A percentile compares a stretch with the other conserved stretches of the same genome.
phyloP scores from a whole-genome alignment of 306 rosid species.

The Gleditsia sinensis region DNA sequence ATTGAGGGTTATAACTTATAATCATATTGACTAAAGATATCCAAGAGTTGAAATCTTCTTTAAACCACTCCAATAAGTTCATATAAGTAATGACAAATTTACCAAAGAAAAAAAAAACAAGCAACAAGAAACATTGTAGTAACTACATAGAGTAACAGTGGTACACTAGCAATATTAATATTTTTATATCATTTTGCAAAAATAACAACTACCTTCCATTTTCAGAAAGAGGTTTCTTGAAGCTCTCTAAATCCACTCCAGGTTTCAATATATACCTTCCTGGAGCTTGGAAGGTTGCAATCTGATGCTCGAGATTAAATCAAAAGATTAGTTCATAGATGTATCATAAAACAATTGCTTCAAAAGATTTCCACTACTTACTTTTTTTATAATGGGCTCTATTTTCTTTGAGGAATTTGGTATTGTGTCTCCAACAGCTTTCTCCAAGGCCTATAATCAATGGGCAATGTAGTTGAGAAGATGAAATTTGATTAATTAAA shows the following conservation, averaged over 20 bases:
- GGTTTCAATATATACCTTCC: slow-evolving; percentile 77
- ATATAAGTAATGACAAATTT: not conserved
- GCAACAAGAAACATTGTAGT: not conserved
- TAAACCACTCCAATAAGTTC: not conserved
- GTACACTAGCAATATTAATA: slow-evolving; percentile 6
- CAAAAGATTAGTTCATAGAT: slow-evolving; percentile 39
- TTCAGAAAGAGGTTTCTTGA: slow-evolving; percentile 67
- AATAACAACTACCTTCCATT: slow-evolving; percentile 71
- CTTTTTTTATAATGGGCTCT: slow-evolving; percentile 78
- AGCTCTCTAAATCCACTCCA: slow-evolving; percentile 63
- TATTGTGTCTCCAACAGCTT: slow-evolving; percentile 71
- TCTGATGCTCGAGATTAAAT: slow-evolving; percentile 62
- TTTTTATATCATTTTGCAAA: slow-evolving; percentile 11
- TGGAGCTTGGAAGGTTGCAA: slow-evolving; percentile 77
- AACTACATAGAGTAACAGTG: not conserved
- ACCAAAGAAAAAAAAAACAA: not conserved
- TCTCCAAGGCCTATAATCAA: slow-evolving; percentile 74
- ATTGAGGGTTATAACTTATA: not conserved
- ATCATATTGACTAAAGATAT: not conserved
- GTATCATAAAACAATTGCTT: slow-evolving; percentile 30
- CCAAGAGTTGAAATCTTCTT: not conserved
- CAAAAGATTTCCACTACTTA: slow-evolving; percentile 46
- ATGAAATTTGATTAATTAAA: slow-evolving; percentile 25
- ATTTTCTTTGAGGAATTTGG: slow-evolving; percentile 71
- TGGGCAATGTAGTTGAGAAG: slow-evolving; percentile 22